phyloP scores from a whole-genome alignment of 805 yeast species.

The Komagataella populi region DNA sequence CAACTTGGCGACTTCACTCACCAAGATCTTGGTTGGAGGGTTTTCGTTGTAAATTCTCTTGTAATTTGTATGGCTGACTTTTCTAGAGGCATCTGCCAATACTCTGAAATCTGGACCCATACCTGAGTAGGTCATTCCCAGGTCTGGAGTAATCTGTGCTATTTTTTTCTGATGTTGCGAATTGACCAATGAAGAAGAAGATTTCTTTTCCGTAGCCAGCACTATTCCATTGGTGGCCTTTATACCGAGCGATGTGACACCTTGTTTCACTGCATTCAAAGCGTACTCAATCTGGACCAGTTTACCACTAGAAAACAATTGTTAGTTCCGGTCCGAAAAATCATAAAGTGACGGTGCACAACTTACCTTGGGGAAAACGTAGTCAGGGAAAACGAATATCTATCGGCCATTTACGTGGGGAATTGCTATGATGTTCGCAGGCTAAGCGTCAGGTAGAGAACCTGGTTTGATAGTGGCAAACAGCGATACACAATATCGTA shows the following conservation, averaged over 20 bases:
- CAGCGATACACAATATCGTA: background rate
- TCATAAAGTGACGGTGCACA: background rate
- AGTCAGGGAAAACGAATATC: conserved; percentile 94
- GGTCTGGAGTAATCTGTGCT: conserved; percentile 79
- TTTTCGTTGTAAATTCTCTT: conserved; percentile 91
- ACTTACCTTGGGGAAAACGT: conserved; percentile 93
- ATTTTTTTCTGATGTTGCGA: conserved; percentile 68
- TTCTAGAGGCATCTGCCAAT: conserved; percentile 85
- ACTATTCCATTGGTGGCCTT: conserved; percentile 91
- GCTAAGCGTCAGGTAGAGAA: background rate
- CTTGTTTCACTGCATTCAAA: conserved; percentile 92
- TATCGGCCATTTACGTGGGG: conserved; percentile 65
- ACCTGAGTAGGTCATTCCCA: conserved; percentile 94
- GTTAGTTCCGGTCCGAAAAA: conserved; percentile 1
- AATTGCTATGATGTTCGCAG: background rate
- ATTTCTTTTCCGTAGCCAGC: conserved; percentile 90
- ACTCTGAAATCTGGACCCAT: conserved; percentile 99
- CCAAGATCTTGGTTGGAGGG: conserved; percentile 91
- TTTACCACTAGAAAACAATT: conserved; percentile 57
- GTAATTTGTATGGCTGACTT: conserved; percentile 83
- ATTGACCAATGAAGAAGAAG: conserved; percentile 65
- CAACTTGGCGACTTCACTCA: conserved; percentile 86
- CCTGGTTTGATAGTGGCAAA: background rate
- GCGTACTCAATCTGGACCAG: conserved; percentile 97
- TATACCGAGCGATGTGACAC: conserved; percentile 93